Evolutionary conservation across 1,139 yeast species (phyloP).

Genomic region (Pichia sp.): DNA sequence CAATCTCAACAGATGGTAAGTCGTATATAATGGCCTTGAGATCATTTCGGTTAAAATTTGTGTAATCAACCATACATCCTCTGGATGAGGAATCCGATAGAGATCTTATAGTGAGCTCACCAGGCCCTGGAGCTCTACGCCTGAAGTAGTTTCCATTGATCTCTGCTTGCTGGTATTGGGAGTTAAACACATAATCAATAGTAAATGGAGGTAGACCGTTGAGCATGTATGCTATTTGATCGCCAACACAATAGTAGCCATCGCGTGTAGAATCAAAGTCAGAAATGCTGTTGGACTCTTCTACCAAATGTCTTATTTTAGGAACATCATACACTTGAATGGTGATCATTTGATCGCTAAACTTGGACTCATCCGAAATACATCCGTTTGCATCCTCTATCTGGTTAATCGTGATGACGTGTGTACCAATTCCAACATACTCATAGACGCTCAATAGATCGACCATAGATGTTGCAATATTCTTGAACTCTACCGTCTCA

Average conservation of each 20-base stretch:
- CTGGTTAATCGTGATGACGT: conserved; percentile 48
- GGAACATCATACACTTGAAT: conserved; percentile 66
- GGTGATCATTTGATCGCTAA: conserved; percentile 28
- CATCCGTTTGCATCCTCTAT: conserved; percentile 73
- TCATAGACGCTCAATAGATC: conserved; percentile 23
- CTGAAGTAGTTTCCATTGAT: conserved; percentile 50
- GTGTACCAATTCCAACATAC: conserved; percentile 38
- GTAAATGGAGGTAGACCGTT: conserved; percentile 77
- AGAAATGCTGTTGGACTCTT: conserved; percentile 19
- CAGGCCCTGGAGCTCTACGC: conserved; percentile 77
- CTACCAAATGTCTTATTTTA: conserved; percentile 36
- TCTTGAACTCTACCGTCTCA: conserved; percentile 15
- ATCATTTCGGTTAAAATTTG: conserved; percentile 30
- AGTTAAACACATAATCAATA: conserved; percentile 68
- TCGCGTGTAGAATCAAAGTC: conserved; percentile 25
- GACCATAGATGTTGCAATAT: conserved; percentile 16
- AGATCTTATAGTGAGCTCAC: conserved; percentile 59
- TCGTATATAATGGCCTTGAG: conserved; percentile 59
- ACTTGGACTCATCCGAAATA: conserved; percentile 30
- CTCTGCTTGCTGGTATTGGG: conserved; percentile 49
- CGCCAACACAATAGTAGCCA: conserved; percentile 81
- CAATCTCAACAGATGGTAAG: conserved; percentile 85
- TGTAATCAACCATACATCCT: conserved; percentile 59
- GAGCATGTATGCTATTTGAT: conserved; percentile 68
- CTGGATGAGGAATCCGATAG: conserved; percentile 66